Conservation (phyloP, 371 early-diverging fungal species). For the Mucor mucedo region DNA sequence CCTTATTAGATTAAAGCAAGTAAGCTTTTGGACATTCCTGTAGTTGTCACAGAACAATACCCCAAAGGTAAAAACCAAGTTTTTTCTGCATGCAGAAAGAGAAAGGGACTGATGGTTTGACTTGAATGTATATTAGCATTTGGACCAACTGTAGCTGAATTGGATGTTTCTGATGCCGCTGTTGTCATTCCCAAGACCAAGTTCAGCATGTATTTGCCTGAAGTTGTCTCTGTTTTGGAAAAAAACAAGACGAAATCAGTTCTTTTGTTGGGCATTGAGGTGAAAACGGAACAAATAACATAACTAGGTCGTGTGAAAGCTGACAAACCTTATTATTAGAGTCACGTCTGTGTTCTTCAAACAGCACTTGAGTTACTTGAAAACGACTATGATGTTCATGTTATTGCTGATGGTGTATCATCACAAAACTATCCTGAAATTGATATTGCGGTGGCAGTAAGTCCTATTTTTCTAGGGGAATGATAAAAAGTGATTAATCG, state of each 20-base stretch:
- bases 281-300: constrained; percentile 25
- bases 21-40: constrained; percentile 76
- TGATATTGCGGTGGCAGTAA: constrained; percentile 81
- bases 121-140: constrained; percentile 60
- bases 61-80: constrained; percentile 62
- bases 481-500: background rate
- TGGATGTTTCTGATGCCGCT: constrained; percentile 71
- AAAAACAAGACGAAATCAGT: constrained; percentile 67
- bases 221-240: constrained; percentile 65
- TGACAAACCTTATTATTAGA: constrained; percentile 39
- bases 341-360: constrained; percentile 96
- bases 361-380: constrained; percentile 86
- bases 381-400: constrained; percentile 77
- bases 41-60: constrained; percentile 92
- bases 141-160: constrained; percentile 80
- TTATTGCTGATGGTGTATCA: constrained; percentile 91
- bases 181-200: constrained; percentile 74
- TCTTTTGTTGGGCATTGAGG: constrained; percentile 93
- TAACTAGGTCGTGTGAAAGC: too few species aligned
- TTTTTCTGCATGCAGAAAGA: background rate
- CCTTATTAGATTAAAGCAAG: constrained; percentile 63
- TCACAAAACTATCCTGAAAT: constrained; percentile 87
- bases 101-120: constrained; percentile 9
- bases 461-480: constrained; percentile 14
- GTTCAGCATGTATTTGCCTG: constrained; percentile 89